Conservation (phyloP, 1,139 yeast species). For the Wickerhamiella infanticola region DNA sequence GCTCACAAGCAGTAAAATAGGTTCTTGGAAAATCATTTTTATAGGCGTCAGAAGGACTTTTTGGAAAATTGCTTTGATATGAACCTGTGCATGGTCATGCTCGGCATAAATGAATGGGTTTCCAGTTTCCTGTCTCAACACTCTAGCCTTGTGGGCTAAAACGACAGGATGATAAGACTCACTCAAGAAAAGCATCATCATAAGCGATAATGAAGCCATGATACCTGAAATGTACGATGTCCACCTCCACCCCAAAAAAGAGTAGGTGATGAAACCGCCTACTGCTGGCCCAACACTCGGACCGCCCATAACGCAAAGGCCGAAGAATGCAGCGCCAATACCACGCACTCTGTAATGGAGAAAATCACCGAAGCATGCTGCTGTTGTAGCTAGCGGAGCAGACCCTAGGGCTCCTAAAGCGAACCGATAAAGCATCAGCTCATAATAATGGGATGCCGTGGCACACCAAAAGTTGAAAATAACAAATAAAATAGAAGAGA, state of each 20-base stretch:
- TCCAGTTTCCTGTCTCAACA: conserved; percentile 41
- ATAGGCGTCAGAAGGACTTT: conserved; percentile 32
- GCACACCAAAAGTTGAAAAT: conserved; percentile 58
- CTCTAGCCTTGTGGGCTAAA: conserved; percentile 43
- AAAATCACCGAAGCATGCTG: conserved; percentile 70
- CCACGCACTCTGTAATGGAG: conserved; percentile 50
- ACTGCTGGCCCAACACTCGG: conserved; percentile 63
- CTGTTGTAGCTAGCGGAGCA: conserved; percentile 68
- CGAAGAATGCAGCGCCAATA: conserved; percentile 45
- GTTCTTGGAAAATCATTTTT: conserved; percentile 33
- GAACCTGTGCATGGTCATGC: conserved; percentile 8
- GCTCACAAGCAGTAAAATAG: conserved; percentile 42
- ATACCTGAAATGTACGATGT: conserved; percentile 51
- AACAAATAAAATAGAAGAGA: conserved; percentile 40
- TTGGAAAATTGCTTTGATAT: conserved; percentile 7
- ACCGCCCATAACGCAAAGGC: conserved; percentile 55
- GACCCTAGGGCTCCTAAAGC: conserved; percentile 67
- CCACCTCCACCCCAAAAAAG: conserved; percentile 65
- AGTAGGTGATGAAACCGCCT: conserved; percentile 45
- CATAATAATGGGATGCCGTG: conserved; percentile 55
- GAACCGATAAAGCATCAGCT: conserved; percentile 56
- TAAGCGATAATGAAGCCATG: conserved; percentile 33
- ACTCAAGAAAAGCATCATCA: conserved; percentile 31
- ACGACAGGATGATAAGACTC: conserved; percentile 51
- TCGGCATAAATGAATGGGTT: conserved; percentile 19